Evolutionary conservation across 2,329 filamentous ascomycete species (phyloP).

Genomic region (Hypoxylon sp.): DNA sequence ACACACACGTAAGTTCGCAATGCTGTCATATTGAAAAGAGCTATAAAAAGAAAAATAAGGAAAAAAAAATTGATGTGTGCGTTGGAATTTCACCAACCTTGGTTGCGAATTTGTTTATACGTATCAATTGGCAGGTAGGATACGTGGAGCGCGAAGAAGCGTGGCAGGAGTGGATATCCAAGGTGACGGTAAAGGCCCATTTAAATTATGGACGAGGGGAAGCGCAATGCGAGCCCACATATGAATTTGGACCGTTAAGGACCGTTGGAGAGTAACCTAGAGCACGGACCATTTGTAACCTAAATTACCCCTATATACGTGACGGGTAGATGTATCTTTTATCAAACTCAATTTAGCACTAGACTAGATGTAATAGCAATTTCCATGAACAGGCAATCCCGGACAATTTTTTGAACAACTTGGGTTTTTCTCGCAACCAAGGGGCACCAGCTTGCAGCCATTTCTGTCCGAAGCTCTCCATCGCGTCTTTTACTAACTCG

Average conservation of each 20-base stretch:
- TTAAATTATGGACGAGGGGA: slow-evolving; percentile 45
- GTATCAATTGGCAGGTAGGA: slow-evolving; percentile 16
- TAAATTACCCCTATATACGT: not conserved
- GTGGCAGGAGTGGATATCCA: slow-evolving; percentile 41
- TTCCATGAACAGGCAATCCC: slow-evolving; percentile 45
- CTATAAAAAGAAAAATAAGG: not conserved
- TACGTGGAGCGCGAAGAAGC: slow-evolving; percentile 26
- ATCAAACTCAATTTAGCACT: slow-evolving; percentile 41
- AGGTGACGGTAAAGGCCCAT: slow-evolving; percentile 38
- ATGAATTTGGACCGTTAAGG: slow-evolving; percentile 25
- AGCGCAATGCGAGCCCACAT: slow-evolving; percentile 40
- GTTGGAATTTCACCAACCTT: slow-evolving; percentile 32
- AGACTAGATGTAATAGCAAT: slow-evolving; percentile 44
- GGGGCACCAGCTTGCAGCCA: slow-evolving; percentile 34
- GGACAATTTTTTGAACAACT: slow-evolving; percentile 44
- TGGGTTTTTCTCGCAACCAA: slow-evolving; percentile 44
- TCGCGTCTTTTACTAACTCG: slow-evolving; percentile 38
- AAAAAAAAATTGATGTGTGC: slow-evolving; percentile 6
- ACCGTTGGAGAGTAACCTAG: slow-evolving; percentile 31
- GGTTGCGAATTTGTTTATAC: slow-evolving; percentile 10
- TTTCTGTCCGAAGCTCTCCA: slow-evolving; percentile 39
- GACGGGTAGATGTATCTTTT: slow-evolving; percentile 26
- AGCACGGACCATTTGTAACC: slow-evolving; percentile 10
- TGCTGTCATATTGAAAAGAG: slow-evolving; percentile 7
- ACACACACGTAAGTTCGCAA: slow-evolving; percentile 2